phyloP scores from a whole-genome alignment of 768 basidiomycete genomes.

The Leccinum boreale region DNA sequence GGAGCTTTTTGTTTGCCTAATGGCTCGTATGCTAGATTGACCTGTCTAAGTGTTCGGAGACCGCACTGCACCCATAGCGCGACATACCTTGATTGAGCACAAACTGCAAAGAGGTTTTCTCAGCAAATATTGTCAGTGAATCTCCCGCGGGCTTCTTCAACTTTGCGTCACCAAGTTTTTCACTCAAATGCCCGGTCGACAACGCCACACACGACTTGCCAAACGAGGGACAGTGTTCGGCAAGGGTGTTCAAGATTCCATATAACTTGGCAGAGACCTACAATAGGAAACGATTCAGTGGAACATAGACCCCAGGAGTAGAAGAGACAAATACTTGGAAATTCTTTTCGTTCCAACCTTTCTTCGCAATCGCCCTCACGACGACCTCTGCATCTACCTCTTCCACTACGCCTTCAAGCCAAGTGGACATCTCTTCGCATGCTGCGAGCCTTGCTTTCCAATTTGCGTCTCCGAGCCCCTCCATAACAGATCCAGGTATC shows the following conservation, averaged over 20 bases:
- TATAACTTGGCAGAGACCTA: slow-evolving; percentile 93
- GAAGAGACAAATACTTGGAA: slow-evolving; percentile 66
- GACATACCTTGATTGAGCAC: slow-evolving; percentile 83
- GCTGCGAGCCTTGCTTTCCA: slow-evolving; percentile 93
- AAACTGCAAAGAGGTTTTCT: slow-evolving; percentile 93
- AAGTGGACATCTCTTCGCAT: slow-evolving; percentile 78
- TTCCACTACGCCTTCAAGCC: slow-evolving; percentile 70
- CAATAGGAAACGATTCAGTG: slow-evolving; percentile 7
- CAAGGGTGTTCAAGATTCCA: slow-evolving; percentile 66
- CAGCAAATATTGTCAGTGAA: slow-evolving; percentile 75
- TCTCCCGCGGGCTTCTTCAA: slow-evolving; percentile 96
- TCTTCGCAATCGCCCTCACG: slow-evolving; percentile 83
- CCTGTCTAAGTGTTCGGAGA: slow-evolving; percentile 16
- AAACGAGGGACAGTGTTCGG: slow-evolving; percentile 79
- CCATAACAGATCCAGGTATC: slow-evolving; percentile 68
- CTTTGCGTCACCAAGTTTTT: slow-evolving; percentile 96
- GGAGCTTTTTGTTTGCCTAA: slow-evolving; percentile 95
- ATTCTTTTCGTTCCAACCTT: slow-evolving; percentile 98
- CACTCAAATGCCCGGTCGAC: slow-evolving; percentile 75
- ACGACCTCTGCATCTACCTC: slow-evolving; percentile 84
- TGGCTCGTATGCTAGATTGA: slow-evolving; percentile 78
- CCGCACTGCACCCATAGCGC: slow-evolving; percentile 3
- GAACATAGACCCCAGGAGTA: not conserved
- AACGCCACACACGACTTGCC: slow-evolving; percentile 82
- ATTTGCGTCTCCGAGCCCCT: slow-evolving; percentile 78